Evolutionary conservation across 495 filamentous ascomycete genomes (phyloP).

Genomic region (Tuber brumale): DNA sequence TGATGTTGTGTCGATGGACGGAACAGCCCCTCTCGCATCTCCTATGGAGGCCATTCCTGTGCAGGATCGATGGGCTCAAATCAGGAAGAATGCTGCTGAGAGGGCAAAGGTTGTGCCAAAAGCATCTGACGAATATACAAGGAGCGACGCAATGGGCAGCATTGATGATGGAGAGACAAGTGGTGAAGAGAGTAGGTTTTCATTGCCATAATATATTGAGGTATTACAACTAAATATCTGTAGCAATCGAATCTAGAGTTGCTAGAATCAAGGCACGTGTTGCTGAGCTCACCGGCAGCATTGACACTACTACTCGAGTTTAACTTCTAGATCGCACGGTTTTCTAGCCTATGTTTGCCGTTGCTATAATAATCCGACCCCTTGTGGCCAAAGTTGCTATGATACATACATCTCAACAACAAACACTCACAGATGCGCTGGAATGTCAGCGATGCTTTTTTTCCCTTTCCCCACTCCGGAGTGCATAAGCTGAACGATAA

Average conservation of each 20-base stretch:
- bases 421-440: background rate
- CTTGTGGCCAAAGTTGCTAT: background rate
- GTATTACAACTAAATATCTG: conserved; percentile 12
- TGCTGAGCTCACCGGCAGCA: conserved; percentile 82
- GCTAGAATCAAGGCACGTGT: conserved; percentile 97
- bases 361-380: background rate
- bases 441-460: background rate
- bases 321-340: conserved; percentile 9
- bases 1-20: conserved; percentile 17
- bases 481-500: background rate
- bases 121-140: conserved; percentile 25
- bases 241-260: conserved; percentile 90
- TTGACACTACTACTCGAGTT: conserved; percentile 48
- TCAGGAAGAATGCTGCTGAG: conserved; percentile 86
- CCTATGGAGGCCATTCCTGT: conserved; percentile 43
- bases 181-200: conserved; percentile 85
- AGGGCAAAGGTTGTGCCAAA: conserved; percentile 49
- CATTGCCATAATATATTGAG: background rate
- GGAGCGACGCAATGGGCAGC: conserved; percentile 45
- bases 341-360: background rate
- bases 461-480: background rate
- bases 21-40: conserved; percentile 45
- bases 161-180: conserved; percentile 75
- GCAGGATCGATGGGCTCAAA: conserved; percentile 86
- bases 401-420: background rate